Conservation (phyloP, 352 stramenopile genomes). For the Phytopythium montanum region DNA sequence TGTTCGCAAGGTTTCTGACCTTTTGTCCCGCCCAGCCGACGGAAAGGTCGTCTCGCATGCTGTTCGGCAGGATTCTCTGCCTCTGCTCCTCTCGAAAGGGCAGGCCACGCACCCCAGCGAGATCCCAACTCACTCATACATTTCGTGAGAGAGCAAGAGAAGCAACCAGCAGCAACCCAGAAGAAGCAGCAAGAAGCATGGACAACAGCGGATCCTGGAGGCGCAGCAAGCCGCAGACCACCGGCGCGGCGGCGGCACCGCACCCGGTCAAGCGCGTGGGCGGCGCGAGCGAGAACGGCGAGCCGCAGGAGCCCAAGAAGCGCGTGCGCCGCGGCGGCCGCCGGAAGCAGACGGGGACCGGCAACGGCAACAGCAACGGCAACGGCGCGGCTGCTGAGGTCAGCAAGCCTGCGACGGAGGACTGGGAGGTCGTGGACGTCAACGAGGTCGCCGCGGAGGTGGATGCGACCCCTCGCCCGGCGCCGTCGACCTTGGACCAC, state of each 20-base stretch:
- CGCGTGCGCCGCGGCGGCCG: slow-evolving; percentile 39
- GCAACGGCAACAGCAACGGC: slow-evolving; percentile 8
- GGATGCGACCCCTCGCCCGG: background rate
- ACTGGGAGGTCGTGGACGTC: slow-evolving; percentile 8
- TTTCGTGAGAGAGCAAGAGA: background rate
- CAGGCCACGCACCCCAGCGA: slow-evolving; percentile 2
- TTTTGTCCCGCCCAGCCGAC: background rate
- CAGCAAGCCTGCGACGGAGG: background rate
- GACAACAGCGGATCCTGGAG: background rate
- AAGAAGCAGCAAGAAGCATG: slow-evolving; percentile 1
- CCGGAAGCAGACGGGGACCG: slow-evolving; percentile 22
- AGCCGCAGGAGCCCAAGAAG: slow-evolving; percentile 43
- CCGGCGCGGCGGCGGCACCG: background rate
- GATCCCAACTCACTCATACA: background rate
- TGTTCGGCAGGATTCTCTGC: background rate
- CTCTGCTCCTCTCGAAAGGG: background rate
- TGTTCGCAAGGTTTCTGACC: background rate
- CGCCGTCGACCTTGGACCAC: slow-evolving; percentile 35
- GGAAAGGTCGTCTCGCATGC: background rate
- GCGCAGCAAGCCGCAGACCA: slow-evolving; percentile 4
- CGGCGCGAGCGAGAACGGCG: slow-evolving; percentile 32
- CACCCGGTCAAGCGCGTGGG: slow-evolving; percentile 13
- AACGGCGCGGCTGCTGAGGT: slow-evolving; percentile 1
- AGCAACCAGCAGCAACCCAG: background rate
- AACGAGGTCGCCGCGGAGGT: background rate